phyloP scores from a whole-genome alignment of 1,284 basidiomycete species.

The Rhodotorula sp. region DNA sequence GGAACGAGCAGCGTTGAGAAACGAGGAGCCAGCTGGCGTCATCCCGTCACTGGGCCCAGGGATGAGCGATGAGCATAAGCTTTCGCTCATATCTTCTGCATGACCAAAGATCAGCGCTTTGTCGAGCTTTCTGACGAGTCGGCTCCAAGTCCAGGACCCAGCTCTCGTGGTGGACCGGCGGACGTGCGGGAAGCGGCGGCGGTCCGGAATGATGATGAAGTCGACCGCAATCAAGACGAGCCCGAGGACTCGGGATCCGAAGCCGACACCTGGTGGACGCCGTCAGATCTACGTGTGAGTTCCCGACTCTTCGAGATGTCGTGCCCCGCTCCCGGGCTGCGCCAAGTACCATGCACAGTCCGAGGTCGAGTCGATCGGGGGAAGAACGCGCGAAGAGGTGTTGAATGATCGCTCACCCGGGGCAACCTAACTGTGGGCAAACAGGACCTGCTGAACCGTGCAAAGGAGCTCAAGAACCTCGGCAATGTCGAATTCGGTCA shows the following conservation, averaged over 20 bases:
- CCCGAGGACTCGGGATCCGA: constrained; percentile 7
- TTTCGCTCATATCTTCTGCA: too few relatives aligned
- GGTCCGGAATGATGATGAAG: background rate
- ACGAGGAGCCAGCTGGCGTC: too few relatives aligned
- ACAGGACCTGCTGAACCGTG: constrained; percentile 33
- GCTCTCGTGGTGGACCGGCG: too few relatives aligned
- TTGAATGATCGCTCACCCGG: background rate
- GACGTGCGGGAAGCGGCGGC: too few relatives aligned
- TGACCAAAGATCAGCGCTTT: background rate
- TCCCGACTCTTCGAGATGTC: background rate
- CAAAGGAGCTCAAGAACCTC: constrained; percentile 16
- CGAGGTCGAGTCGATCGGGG: background rate
- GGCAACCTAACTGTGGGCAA: too few relatives aligned
- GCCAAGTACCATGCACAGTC: background rate
- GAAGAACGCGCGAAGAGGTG: background rate
- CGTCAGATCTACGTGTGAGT: constrained; percentile 21
- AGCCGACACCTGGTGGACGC: constrained; percentile 24
- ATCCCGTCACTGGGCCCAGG: too few relatives aligned
- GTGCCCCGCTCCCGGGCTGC: too few relatives aligned
- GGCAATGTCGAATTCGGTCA: constrained; percentile 35
- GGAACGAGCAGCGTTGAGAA: too few relatives aligned
- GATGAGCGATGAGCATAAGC: too few relatives aligned
- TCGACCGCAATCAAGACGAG: background rate
- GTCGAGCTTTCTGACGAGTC: constrained; percentile 10
- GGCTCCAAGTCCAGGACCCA: too few relatives aligned